These are phyloP conservation scores for Tuber magnatum DNA, from an alignment of 495 filamentous ascomycete genomes.

Conservation along the genomic window DNA sequence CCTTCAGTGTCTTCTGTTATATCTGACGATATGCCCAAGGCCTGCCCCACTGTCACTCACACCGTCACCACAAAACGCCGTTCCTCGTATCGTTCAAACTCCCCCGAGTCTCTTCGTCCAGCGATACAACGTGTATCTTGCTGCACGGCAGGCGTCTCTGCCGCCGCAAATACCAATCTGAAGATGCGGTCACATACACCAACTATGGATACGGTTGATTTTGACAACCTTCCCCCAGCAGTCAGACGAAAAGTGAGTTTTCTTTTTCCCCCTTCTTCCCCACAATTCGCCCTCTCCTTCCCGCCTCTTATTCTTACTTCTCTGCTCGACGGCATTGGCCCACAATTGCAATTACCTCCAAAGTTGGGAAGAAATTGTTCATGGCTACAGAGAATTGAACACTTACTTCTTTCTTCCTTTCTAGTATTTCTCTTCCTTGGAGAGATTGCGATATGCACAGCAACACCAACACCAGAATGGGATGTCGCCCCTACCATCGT, in stretches of 20 bases:
- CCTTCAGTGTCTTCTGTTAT: slow-evolving; percentile 31
- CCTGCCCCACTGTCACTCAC: slow-evolving; percentile 20
- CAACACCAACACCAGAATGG: slow-evolving; percentile 36
- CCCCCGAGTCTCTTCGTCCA: slow-evolving; percentile 26
- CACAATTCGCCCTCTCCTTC: not conserved
- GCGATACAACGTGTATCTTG: slow-evolving; percentile 35
- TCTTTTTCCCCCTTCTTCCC: slow-evolving; percentile 6
- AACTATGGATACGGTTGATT: slow-evolving; percentile 38
- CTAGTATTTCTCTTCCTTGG: slow-evolving; percentile 62
- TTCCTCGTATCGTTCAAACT: slow-evolving; percentile 26
- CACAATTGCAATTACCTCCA: not conserved
- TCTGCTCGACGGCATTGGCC: not conserved
- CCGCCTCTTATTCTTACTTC: not conserved
- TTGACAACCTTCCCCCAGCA: slow-evolving; percentile 45
- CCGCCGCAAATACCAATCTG: slow-evolving; percentile 26
- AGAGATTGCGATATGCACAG: slow-evolving; percentile 58
- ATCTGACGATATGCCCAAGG: slow-evolving; percentile 23
- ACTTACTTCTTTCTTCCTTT: slow-evolving; percentile 27
- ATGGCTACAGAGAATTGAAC: slow-evolving; percentile 5
- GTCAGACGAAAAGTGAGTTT: slow-evolving; percentile 44
- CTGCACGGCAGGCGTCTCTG: slow-evolving; percentile 28
- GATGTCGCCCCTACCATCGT: slow-evolving; percentile 41
- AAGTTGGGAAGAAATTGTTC: not conserved
- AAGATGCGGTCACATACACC: slow-evolving; percentile 32
- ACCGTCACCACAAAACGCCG: slow-evolving; percentile 25